These are phyloP conservation scores for Teunomyces pallodes DNA, from an alignment of 805 yeast genomes.

Conservation along the genomic window DNA sequence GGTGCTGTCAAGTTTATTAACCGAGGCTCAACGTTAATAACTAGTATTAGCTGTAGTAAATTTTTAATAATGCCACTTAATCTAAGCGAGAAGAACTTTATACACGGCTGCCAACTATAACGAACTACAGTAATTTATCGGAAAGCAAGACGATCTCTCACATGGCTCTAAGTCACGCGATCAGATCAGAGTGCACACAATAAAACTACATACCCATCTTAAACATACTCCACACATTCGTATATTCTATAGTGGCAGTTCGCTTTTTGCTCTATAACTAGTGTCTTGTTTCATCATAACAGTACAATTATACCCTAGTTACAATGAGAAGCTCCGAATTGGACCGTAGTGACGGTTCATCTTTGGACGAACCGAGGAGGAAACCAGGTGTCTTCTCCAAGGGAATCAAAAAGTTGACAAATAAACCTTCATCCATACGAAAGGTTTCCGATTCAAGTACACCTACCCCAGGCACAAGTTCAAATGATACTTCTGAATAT, in stretches of 20 bases:
- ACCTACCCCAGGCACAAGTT: background rate
- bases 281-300: background rate
- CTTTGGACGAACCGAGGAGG: background rate
- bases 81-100: too few species aligned
- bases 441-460: conserved; percentile 12
- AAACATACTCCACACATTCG: conserved; percentile 3
- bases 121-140: too few species aligned
- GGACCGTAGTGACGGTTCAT: background rate
- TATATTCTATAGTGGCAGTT: background rate
- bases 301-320: background rate
- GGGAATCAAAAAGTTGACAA: conserved; percentile 27
- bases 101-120: too few species aligned
- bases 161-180: background rate
- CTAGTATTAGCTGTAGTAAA: too few species aligned
- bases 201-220: background rate
- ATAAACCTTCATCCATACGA: conserved; percentile 24
- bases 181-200: background rate
- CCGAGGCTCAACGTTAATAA: too few species aligned
- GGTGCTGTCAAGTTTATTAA: too few species aligned
- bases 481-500: background rate
- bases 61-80: too few species aligned
- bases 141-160: background rate
- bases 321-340: background rate
- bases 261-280: background rate
- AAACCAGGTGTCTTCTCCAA: conserved; percentile 18